A percentile compares a stretch with the other conserved stretches of the same genome.
phyloP scores from a whole-genome alignment of 345 rosid genomes.

The Viola odorata region DNA sequence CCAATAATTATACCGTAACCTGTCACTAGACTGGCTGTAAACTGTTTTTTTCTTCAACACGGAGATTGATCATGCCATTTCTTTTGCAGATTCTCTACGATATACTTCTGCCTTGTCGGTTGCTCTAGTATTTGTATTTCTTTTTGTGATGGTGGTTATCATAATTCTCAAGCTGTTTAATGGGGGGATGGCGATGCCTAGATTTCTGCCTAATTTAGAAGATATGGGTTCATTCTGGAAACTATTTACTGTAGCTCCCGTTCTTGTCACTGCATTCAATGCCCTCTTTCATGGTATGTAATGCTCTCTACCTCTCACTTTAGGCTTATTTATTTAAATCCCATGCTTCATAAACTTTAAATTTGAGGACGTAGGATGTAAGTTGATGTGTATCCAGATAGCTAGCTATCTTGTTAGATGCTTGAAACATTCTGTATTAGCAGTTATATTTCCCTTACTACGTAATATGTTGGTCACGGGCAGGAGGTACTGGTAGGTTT shows the following conservation, averaged over 20 bases:
- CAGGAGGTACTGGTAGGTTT: too few species aligned
- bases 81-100: slow-evolving; percentile 80
- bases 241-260: slow-evolving; percentile 85
- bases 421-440: not conserved
- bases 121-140: slow-evolving; percentile 73
- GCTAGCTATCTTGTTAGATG: not conserved
- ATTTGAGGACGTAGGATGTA: not conserved
- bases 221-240: slow-evolving; percentile 69
- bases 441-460: too few species aligned
- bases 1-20: too few species aligned
- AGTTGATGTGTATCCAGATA: not conserved
- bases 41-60: slow-evolving; percentile 2
- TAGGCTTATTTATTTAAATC: not conserved
- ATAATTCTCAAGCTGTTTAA: slow-evolving; percentile 49
- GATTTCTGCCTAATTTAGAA: slow-evolving; percentile 61
- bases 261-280: slow-evolving; percentile 82
- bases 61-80: slow-evolving; percentile 15
- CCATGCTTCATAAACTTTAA: not conserved
- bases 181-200: slow-evolving; percentile 72
- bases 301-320: not conserved
- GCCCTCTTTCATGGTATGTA: slow-evolving; percentile 81
- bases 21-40: too few species aligned
- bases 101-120: slow-evolving; percentile 82
- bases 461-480: too few species aligned
- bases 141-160: slow-evolving; percentile 67